Evolutionary conservation across 768 basidiomycete genomes (phyloP).

Genomic region (Auriscalpium vulgare): DNA sequence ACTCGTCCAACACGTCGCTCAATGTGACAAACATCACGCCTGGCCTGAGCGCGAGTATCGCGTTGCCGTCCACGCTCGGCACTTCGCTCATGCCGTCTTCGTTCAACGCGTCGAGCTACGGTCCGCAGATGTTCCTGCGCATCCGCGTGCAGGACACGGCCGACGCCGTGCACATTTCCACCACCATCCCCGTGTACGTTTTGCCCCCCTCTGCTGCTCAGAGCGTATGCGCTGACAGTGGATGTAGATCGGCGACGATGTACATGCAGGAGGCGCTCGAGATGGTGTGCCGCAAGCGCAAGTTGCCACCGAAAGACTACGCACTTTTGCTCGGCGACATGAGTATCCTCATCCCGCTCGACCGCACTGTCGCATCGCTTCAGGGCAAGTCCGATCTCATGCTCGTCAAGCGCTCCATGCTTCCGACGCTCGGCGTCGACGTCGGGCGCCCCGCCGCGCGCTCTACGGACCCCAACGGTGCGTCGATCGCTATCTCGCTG

Average conservation of each 20-base stretch:
- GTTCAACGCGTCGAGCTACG: conserved; percentile 63
- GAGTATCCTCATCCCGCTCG: conserved; percentile 80
- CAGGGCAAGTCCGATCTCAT: conserved; percentile 81
- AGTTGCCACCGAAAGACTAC: conserved; percentile 72
- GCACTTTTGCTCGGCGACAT: conserved; percentile 60
- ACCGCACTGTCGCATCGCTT: conserved; percentile 92
- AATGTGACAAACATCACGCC: conserved; percentile 19
- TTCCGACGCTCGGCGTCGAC: conserved; percentile 64
- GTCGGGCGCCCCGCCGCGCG: conserved; percentile 55
- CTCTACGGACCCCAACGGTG: conserved; percentile 91
- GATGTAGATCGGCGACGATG: conserved; percentile 72
- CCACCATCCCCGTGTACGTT: conserved; percentile 80
- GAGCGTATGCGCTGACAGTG: not conserved
- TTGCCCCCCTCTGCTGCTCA: not conserved
- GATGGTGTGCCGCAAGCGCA: conserved; percentile 64
- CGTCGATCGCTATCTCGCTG: conserved; percentile 10
- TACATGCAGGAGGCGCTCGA: conserved; percentile 97
- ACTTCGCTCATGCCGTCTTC: conserved; percentile 47
- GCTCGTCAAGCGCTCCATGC: conserved; percentile 70
- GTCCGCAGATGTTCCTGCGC: conserved; percentile 77
- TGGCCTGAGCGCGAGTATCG: conserved; percentile 12
- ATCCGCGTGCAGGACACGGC: conserved; percentile 75
- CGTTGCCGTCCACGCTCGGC: conserved; percentile 21
- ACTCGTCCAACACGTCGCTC: conserved; percentile 29
- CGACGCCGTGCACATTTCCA: conserved; percentile 79